Evolutionary conservation across 345 rosid genomes (phyloP).

Genomic region (Mercurialis annua): DNA sequence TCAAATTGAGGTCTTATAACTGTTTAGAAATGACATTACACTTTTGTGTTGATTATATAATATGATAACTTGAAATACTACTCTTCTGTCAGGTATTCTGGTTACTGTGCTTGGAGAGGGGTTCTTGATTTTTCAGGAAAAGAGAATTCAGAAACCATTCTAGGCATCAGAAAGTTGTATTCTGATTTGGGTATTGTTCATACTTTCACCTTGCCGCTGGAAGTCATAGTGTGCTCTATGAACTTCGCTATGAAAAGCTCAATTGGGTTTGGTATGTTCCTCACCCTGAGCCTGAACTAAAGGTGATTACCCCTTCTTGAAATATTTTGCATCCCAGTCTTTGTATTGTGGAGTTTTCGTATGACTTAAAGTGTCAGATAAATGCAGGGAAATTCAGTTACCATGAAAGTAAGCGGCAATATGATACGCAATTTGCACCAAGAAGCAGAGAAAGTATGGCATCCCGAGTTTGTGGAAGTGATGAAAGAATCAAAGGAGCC

Average conservation of each 20-base stretch:
- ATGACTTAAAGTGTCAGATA: no score
- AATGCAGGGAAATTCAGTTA: conserved; percentile 67
- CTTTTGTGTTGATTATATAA: background rate
- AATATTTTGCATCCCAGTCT: no score
- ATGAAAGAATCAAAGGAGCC: conserved; percentile 68
- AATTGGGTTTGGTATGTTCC: conserved; percentile 77
- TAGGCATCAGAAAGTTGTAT: conserved; percentile 41
- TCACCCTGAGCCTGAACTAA: conserved; percentile 59
- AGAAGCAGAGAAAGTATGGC: conserved; percentile 65
- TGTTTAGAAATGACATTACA: background rate
- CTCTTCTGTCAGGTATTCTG: conserved; percentile 50
- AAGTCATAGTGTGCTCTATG: conserved; percentile 55
- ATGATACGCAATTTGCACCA: conserved; percentile 54
- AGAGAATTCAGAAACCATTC: conserved; percentile 45
- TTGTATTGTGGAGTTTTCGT: no score
- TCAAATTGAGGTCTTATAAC: conserved; percentile 71
- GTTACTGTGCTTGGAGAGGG: conserved; percentile 82
- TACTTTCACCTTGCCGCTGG: conserved; percentile 46
- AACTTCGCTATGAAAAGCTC: conserved; percentile 48
- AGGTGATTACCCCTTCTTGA: conserved; percentile 39
- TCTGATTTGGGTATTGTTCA: conserved; percentile 64
- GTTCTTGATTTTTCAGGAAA: conserved; percentile 51
- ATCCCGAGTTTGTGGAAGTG: conserved; percentile 53
- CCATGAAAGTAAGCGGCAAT: conserved; percentile 50
- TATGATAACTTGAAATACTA: background rate